These are phyloP conservation scores for Elsinoe fawcettii DNA, from an alignment of 2,329 filamentous ascomycete species.

Conservation along the genomic window DNA sequence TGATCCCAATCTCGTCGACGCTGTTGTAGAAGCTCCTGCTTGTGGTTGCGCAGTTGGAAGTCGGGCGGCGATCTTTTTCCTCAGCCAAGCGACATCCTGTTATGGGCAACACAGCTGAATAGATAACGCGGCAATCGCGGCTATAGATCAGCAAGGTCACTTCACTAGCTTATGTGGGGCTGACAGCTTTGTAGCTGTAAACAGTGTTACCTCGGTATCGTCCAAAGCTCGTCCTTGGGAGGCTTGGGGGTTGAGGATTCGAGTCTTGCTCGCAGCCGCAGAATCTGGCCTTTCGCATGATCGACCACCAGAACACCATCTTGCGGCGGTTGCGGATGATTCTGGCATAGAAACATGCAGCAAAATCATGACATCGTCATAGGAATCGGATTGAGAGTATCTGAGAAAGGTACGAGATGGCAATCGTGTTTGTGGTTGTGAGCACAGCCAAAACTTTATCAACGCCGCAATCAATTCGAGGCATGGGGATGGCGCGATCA, in stretches of 20 bases:
- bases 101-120: neutral
- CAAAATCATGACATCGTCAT: neutral
- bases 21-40: too few relatives aligned
- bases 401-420: neutral
- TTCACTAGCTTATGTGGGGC: neutral
- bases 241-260: neutral
- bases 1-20: too few relatives aligned
- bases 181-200: neutral
- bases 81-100: too few relatives aligned
- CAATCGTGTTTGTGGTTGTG: neutral
- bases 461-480: neutral
- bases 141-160: neutral
- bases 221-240: neutral
- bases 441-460: neutral
- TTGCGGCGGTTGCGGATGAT: neutral
- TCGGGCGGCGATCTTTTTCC: too few relatives aligned
- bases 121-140: neutral
- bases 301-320: neutral
- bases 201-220: neutral
- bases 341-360: neutral
- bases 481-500: neutral
- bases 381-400: neutral
- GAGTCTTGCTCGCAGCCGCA: neutral
- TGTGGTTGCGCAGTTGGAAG: too few relatives aligned
- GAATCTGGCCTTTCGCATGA: neutral